phyloP scores from a whole-genome alignment of 164 flowering plant species.

The Vitis rotundifolia region DNA sequence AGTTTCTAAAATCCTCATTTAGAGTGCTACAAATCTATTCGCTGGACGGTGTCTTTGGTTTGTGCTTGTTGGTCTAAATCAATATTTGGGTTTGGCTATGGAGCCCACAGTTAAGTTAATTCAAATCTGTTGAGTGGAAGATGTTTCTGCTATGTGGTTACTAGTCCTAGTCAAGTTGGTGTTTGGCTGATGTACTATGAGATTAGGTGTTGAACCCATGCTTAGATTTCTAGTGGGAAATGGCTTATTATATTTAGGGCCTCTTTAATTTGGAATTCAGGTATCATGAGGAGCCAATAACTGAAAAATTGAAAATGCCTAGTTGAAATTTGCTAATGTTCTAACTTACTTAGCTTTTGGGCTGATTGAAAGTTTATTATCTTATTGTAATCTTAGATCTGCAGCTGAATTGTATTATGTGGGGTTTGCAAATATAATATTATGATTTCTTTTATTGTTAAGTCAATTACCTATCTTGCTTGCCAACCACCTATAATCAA shows the following conservation, averaged over 20 bases:
- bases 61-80: no score
- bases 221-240: not conserved
- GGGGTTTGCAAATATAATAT: no score
- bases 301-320: conserved; percentile 1
- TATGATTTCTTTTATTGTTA: not conserved
- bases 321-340: not conserved
- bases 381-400: no score
- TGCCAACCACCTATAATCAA: conserved; percentile 3
- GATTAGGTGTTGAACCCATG: not conserved
- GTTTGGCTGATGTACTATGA: conserved; percentile 3
- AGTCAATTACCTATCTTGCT: conserved; percentile 13
- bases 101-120: no score
- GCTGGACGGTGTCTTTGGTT: no score
- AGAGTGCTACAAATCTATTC: no score
- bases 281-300: not conserved
- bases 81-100: no score
- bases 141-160: conserved; percentile 1
- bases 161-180: conserved; percentile 5
- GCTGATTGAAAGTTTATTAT: conserved; percentile 2
- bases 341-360: not conserved
- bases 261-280: conserved; percentile 7
- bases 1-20: no score
- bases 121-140: not conserved
- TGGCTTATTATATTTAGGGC: not conserved
- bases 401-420: no score